A percentile compares a stretch with the other conserved stretches of the same genome.
Evolutionary conservation across 1,284 basidiomycete genomes (phyloP).

Genomic region (Fomes fomentarius): DNA sequence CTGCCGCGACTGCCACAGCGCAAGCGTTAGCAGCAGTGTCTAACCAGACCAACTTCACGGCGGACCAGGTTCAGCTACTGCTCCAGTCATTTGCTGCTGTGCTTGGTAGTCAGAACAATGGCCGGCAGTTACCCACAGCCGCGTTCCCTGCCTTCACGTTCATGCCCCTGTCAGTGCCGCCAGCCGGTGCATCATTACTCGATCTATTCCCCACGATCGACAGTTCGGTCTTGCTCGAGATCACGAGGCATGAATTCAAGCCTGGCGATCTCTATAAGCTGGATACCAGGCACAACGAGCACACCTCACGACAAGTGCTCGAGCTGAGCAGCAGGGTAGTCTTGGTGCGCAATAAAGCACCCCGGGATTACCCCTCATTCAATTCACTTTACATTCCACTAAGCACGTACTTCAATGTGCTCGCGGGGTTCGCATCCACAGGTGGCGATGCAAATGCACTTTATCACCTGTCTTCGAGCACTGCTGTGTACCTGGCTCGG

Average conservation of each 20-base stretch:
- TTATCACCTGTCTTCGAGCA: not conserved
- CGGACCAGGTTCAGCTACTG: too few species aligned
- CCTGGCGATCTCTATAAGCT: conserved; percentile 1
- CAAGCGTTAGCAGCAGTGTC: too few species aligned
- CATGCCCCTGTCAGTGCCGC: not conserved
- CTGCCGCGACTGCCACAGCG: not conserved
- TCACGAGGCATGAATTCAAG: conserved; percentile 4
- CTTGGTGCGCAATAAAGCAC: not conserved
- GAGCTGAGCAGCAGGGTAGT: not conserved
- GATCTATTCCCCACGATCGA: conserved; percentile 4
- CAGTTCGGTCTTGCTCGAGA: conserved; percentile 1
- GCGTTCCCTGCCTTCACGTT: not conserved
- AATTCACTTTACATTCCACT: not conserved
- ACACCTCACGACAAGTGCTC: not conserved
- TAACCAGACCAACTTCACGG: too few species aligned
- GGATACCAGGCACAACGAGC: not conserved
- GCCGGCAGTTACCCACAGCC: not conserved
- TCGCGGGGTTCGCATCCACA: not conserved
- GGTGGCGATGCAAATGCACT: not conserved
- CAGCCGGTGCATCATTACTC: not conserved
- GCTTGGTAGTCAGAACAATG: not conserved
- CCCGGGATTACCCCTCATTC: conserved; percentile 3
- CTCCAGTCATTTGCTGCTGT: not conserved
- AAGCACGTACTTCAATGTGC: conserved; percentile 4
- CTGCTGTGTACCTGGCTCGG: not conserved